Evolutionary conservation across 176 grass and related monocot genomes (phyloP).

Genomic region (Oryza nivara): DNA sequence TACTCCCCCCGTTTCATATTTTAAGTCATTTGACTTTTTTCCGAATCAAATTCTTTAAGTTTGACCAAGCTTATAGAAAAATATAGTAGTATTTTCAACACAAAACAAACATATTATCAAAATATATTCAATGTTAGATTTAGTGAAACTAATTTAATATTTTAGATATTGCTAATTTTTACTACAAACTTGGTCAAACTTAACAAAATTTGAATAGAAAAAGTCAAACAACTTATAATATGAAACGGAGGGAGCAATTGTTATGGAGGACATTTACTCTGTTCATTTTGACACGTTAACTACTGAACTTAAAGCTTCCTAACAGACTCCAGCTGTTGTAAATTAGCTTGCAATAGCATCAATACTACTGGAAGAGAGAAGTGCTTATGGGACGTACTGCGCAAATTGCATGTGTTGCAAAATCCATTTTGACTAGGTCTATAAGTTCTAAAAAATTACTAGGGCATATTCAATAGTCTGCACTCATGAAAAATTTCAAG

Average conservation of each 20-base stretch:
- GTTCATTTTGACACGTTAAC: background rate
- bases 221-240: no score
- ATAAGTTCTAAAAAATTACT: background rate
- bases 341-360: background rate
- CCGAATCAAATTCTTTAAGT: no score
- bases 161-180: no score
- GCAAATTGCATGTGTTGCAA: background rate
- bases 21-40: no score
- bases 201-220: no score
- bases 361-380: background rate
- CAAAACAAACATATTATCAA: no score
- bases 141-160: no score
- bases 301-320: background rate
- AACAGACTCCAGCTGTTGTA: background rate
- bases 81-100: no score
- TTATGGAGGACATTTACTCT: background rate
- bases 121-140: no score
- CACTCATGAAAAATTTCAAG: background rate
- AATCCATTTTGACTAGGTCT: background rate
- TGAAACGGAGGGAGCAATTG: background rate
- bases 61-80: no score
- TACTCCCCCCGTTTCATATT: no score
- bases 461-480: background rate
- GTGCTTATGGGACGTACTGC: background rate
- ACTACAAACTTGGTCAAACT: no score